A percentile compares a stretch with the other conserved stretches of the same genome.
phyloP scores from a whole-genome alignment of 495 filamentous ascomycete species.

The Neurospora africana region DNA sequence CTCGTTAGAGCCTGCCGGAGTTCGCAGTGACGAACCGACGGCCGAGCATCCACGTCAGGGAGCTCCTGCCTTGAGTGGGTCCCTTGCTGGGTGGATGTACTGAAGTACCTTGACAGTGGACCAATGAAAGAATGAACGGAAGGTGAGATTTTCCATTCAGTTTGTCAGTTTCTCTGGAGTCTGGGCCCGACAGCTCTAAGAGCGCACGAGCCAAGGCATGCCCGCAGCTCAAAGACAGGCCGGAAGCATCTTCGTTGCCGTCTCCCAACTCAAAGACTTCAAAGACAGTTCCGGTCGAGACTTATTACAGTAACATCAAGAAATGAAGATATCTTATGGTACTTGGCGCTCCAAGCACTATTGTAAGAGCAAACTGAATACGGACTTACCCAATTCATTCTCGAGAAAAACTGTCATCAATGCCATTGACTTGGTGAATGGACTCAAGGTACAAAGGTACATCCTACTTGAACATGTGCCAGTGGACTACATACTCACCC shows the following conservation, averaged over 20 bases:
- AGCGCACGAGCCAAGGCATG: background rate
- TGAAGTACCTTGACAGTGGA: background rate
- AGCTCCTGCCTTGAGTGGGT: conserved; percentile 24
- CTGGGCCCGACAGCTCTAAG: background rate
- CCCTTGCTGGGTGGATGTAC: background rate
- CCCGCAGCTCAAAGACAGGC: background rate
- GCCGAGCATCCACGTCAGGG: conserved; percentile 22
- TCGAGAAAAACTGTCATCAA: background rate
- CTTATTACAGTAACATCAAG: background rate
- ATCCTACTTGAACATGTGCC: background rate
- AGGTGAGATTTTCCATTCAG: background rate
- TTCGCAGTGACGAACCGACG: background rate
- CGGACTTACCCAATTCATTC: background rate
- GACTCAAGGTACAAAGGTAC: background rate
- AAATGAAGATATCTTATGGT: background rate
- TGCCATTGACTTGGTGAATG: background rate
- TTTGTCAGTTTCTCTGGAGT: background rate
- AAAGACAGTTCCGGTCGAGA: background rate
- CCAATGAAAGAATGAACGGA: background rate
- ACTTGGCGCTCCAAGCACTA: background rate
- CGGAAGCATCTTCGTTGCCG: background rate
- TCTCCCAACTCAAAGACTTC: background rate
- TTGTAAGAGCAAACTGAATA: background rate
- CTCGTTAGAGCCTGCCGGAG: background rate
- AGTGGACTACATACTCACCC: background rate